phyloP scores from a whole-genome alignment of 495 filamentous ascomycete genomes.

The Friedmanniomyces simplex region DNA sequence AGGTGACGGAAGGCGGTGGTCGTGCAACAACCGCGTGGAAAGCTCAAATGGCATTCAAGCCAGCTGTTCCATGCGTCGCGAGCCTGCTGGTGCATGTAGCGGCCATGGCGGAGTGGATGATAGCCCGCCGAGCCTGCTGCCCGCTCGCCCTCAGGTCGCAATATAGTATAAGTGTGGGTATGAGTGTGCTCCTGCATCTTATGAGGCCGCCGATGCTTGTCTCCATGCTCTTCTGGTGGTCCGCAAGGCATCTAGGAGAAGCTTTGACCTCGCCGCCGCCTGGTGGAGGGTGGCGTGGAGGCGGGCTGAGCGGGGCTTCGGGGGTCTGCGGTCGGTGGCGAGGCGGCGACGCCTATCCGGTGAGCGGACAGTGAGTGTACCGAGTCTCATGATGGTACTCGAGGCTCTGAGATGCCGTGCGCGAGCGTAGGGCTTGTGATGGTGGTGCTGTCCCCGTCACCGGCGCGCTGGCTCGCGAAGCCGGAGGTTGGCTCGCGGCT shows the following conservation, averaged over 20 bases:
- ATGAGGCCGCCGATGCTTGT: not conserved
- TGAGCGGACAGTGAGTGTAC: not conserved
- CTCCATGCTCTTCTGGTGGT: not conserved
- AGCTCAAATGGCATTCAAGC: not conserved
- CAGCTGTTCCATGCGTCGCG: not conserved
- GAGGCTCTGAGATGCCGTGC: not conserved
- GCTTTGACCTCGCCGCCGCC: not conserved
- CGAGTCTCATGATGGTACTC: not conserved
- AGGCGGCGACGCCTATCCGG: not conserved
- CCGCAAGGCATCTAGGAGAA: too few relatives aligned
- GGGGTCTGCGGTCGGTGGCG: not conserved
- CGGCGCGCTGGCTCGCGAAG: not conserved
- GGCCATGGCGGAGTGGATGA: not conserved
- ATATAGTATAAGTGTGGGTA: not conserved
- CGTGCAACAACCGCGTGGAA: not conserved
- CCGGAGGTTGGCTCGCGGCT: not conserved
- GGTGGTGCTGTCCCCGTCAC: not conserved
- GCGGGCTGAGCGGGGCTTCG: not conserved
- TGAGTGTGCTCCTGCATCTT: not conserved
- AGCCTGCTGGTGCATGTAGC: not conserved
- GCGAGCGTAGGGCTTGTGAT: not conserved
- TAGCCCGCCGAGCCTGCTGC: not conserved
- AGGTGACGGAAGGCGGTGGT: not conserved
- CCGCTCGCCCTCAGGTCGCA: not conserved
- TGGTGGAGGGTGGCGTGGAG: not conserved